Evolutionary conservation across 352 stramenopile species (phyloP).

Genomic region (Phytopythium boreale): DNA sequence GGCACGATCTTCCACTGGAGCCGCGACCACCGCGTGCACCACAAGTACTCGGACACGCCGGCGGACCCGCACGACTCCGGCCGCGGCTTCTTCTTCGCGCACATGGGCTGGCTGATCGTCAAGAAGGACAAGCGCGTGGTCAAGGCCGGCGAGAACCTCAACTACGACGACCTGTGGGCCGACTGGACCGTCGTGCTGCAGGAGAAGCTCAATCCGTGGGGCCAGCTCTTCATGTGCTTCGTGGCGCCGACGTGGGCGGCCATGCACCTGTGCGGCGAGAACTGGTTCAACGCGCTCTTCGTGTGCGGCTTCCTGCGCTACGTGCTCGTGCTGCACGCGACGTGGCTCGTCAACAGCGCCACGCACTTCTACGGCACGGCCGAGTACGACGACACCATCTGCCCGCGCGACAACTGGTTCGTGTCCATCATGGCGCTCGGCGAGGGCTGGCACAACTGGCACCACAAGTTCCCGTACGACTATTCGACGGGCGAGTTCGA

Average conservation of each 20-base stretch:
- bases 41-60: conserved; percentile 98
- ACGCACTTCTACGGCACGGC: conserved; percentile 97
- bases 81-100: conserved; percentile 98
- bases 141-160: conserved; percentile 90
- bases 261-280: conserved; percentile 85
- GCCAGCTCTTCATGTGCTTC: conserved; percentile 98
- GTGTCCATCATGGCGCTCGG: conserved; percentile 95
- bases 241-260: conserved; percentile 92
- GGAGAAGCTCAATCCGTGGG: conserved; percentile 97
- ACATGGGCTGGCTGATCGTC: conserved; percentile 98
- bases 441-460: conserved; percentile 99
- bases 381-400: conserved; percentile 93
- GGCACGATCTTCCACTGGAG: conserved; percentile 98
- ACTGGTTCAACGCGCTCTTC: conserved; percentile 96
- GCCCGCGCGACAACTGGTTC: conserved; percentile 96
- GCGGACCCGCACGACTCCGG: conserved; percentile 94
- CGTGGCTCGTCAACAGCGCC: conserved; percentile 98
- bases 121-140: conserved; percentile 86
- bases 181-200: conserved; percentile 96
- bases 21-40: conserved; percentile 98
- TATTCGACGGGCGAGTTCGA: conserved; percentile 98
- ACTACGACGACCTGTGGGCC: conserved; percentile 96
- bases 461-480: conserved; percentile 99
- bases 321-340: conserved; percentile 94
- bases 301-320: conserved; percentile 95